Percentiles rank a stretch among this genome's conserved stretches.
These are phyloP conservation scores for Malassezia pachydermatis DNA, from an alignment of 1,284 basidiomycete genomes.

Conservation along the genomic window DNA sequence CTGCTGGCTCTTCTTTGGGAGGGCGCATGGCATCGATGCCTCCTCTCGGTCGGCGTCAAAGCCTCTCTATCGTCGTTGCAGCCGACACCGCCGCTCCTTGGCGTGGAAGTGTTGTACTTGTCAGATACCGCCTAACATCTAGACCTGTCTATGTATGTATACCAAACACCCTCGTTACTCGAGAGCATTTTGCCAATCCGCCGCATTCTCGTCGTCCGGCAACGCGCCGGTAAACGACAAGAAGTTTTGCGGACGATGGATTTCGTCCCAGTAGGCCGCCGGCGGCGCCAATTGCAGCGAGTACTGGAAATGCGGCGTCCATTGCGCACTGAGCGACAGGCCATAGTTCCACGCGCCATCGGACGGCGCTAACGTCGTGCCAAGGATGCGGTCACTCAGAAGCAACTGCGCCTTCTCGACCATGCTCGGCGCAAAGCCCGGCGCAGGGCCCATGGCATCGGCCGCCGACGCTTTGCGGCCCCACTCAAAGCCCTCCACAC, in stretches of 20 bases:
- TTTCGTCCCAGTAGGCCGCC: conserved; percentile 86
- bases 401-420: conserved; percentile 89
- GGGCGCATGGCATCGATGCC: conserved; percentile 74
- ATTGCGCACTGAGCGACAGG: conserved; percentile 66
- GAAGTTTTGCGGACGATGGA: conserved; percentile 61
- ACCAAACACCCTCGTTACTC: conserved; percentile 22
- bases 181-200: conserved; percentile 42
- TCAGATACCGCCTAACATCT: conserved; percentile 1
- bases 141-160: no score
- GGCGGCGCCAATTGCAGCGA: conserved; percentile 82
- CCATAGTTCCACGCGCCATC: conserved; percentile 45
- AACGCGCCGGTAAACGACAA: conserved; percentile 33
- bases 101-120: conserved; percentile 11
- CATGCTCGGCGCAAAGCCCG: conserved; percentile 87
- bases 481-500: conserved; percentile 92
- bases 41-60: conserved; percentile 76
- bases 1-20: conserved; percentile 87
- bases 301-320: conserved; percentile 74
- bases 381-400: conserved; percentile 63
- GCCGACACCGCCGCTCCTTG: background rate
- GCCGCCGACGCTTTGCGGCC: conserved; percentile 75
- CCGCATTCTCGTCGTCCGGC: conserved; percentile 23
- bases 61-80: conserved; percentile 57
- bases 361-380: conserved; percentile 40
- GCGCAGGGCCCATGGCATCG: conserved; percentile 51